A percentile compares a stretch with the other conserved stretches of the same genome.
phyloP scores from a whole-genome alignment of 2,329 filamentous ascomycete genomes.

The Microdochium bolleyi region DNA sequence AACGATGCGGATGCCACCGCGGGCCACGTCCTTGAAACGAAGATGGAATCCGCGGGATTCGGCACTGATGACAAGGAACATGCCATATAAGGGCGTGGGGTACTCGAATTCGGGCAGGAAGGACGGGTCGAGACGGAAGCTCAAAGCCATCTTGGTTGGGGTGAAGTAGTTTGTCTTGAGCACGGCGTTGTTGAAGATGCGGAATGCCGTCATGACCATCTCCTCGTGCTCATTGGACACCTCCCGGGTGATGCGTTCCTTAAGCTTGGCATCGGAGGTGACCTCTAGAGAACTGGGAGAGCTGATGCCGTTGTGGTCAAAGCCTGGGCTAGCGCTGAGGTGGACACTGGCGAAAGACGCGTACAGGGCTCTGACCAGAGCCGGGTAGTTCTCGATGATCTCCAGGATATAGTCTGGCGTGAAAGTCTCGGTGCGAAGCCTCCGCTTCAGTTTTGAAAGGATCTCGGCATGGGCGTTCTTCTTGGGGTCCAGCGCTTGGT shows the following conservation, averaged over 20 bases:
- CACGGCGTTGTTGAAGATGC: constrained; percentile 86
- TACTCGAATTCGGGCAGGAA: constrained; percentile 93
- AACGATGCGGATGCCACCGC: constrained; percentile 96
- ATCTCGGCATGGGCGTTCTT: constrained; percentile 83
- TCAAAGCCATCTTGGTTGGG: constrained; percentile 94
- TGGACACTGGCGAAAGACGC: constrained; percentile 87
- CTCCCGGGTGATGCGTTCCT: constrained; percentile 71
- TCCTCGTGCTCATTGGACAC: constrained; percentile 90
- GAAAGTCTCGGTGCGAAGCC: constrained; percentile 92
- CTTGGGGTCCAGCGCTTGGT: constrained; percentile 68
- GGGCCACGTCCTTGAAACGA: constrained; percentile 92
- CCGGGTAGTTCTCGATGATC: constrained; percentile 87
- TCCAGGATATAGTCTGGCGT: constrained; percentile 97
- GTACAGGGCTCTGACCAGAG: constrained; percentile 80
- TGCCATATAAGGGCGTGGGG: constrained; percentile 86
- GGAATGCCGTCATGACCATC: constrained; percentile 96
- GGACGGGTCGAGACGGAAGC: constrained; percentile 82
- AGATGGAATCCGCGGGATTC: constrained; percentile 97
- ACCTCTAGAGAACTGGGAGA: constrained; percentile 56
- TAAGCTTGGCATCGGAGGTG: constrained; percentile 65
- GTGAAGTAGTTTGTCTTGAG: constrained; percentile 98
- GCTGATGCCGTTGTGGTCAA: constrained; percentile 40
- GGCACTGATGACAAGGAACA: constrained; percentile 97
- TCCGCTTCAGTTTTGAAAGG: constrained; percentile 89
- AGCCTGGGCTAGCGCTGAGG: constrained; percentile 46